Percentiles rank a stretch among this genome's conserved stretches.
phyloP scores from a whole-genome alignment of 1,284 basidiomycete species.

The Sporisorium iseilematis-ciliati region DNA sequence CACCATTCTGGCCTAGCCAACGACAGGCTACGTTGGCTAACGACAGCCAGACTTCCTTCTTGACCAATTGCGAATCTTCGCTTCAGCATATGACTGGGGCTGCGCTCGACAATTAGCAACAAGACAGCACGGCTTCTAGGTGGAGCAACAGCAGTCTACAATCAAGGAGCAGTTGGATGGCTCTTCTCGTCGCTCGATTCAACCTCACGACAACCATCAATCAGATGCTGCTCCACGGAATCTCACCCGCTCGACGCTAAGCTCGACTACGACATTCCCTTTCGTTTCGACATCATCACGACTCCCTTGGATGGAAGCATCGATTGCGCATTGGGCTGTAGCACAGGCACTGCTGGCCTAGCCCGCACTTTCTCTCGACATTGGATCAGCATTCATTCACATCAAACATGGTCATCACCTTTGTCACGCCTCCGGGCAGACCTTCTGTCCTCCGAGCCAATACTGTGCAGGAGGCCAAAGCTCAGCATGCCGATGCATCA shows the following conservation, averaged over 20 bases:
- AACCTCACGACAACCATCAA: not conserved
- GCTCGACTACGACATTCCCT: not conserved
- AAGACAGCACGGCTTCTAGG: too few species aligned
- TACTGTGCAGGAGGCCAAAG: not conserved
- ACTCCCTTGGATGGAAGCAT: not conserved
- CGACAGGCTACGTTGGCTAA: not conserved
- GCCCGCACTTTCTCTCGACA: not conserved
- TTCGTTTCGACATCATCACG: not conserved
- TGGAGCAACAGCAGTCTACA: not conserved
- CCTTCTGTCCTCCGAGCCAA: slow-evolving; percentile 24
- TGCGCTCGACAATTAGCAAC: not conserved
- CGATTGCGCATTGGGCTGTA: not conserved
- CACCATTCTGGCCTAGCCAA: not conserved
- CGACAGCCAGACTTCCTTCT: not conserved
- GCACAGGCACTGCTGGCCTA: not conserved
- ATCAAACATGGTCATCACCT: slow-evolving; percentile 39
- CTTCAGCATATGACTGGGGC: not conserved
- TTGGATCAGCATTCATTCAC: not conserved
- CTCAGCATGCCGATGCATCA: slow-evolving; percentile 5
- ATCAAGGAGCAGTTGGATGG: not conserved
- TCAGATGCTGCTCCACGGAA: slow-evolving; percentile 1
- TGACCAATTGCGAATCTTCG: not conserved
- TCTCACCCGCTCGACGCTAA: slow-evolving; percentile 7
- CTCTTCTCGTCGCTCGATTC: not conserved
- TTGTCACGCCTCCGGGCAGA: slow-evolving; percentile 38